phyloP scores from a whole-genome alignment of 305 asterid genomes.

The Salvia sclarea region DNA sequence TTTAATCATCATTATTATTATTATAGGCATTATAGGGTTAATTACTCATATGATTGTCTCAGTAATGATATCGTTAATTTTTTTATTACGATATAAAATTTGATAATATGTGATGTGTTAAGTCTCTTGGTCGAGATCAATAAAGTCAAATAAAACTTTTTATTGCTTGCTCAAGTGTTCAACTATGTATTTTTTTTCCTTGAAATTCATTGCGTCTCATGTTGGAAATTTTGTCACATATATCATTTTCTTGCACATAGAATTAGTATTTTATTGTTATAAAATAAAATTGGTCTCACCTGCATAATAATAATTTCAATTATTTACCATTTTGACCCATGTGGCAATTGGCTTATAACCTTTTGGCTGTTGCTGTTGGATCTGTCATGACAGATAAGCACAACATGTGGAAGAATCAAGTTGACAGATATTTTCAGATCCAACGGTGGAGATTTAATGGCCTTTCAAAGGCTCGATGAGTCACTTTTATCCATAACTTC shows the following conservation, averaged over 20 bases:
- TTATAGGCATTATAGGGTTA: neutral
- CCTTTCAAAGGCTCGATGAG: slow-evolving; percentile 32
- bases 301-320: neutral
- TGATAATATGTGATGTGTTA: neutral
- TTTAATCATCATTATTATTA: neutral
- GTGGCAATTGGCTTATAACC: slow-evolving; percentile 33
- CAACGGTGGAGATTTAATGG: slow-evolving; percentile 32
- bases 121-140: neutral
- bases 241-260: neutral
- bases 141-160: neutral
- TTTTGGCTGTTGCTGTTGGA: slow-evolving; percentile 17
- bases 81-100: neutral
- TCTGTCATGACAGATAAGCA: slow-evolving; percentile 42
- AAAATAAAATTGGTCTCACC: neutral
- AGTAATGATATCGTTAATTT: neutral
- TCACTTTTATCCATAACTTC: slow-evolving; percentile 31
- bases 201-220: neutral
- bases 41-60: neutral
- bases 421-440: slow-evolving; percentile 20
- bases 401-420: slow-evolving; percentile 27
- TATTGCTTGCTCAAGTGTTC: neutral
- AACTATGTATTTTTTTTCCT: too few species aligned
- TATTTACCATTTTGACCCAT: slow-evolving; percentile 23
- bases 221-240: neutral
- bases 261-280: too few species aligned